Percentiles rank a stretch among this genome's conserved stretches.
These are phyloP conservation scores for Ascochyta clinopodiicola DNA, from an alignment of 2,329 filamentous ascomycete genomes.

Conservation along the genomic window DNA sequence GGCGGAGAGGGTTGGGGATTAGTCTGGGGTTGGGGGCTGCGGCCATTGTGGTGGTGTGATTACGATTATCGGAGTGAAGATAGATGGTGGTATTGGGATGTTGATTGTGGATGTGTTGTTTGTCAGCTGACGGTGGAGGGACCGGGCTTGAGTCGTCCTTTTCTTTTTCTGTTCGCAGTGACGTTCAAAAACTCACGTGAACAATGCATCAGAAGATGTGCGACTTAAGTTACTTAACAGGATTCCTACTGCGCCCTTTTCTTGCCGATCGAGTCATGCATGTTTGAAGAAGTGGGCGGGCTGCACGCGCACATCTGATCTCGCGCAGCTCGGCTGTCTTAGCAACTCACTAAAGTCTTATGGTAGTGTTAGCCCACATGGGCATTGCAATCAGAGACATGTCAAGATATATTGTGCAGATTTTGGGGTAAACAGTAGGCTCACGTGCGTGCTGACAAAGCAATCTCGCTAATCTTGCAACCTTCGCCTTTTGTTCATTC, in stretches of 20 bases:
- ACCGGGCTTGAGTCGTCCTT: not conserved
- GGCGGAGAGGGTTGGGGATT: constrained; percentile 15
- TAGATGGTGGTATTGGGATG: too few species aligned
- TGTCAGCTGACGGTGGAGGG: not conserved
- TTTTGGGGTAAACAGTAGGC: not conserved
- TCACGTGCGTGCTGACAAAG: constrained; percentile 15
- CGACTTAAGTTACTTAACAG: too few species aligned
- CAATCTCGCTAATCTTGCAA: not conserved
- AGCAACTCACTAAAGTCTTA: too few species aligned
- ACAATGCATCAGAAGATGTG: too few species aligned
- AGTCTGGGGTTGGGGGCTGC: not conserved
- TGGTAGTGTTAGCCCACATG: too few species aligned
- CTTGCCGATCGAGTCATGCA: constrained; percentile 3
- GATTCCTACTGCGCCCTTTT: constrained; percentile 10
- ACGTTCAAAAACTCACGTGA: too few species aligned
- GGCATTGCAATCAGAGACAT: too few species aligned
- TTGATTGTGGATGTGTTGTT: too few species aligned
- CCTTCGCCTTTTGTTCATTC: not conserved
- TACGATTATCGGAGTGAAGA: too few species aligned
- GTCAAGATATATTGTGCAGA: too few species aligned
- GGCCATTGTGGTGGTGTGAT: not conserved
- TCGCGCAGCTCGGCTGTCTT: too few species aligned
- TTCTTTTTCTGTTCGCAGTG: not conserved
- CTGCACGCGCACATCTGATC: not conserved
- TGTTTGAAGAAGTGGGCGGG: not conserved